Percentiles rank a stretch among this genome's conserved stretches.
phyloP scores from a whole-genome alignment of 805 yeast species.

The Cyberlindnera maclurae region DNA sequence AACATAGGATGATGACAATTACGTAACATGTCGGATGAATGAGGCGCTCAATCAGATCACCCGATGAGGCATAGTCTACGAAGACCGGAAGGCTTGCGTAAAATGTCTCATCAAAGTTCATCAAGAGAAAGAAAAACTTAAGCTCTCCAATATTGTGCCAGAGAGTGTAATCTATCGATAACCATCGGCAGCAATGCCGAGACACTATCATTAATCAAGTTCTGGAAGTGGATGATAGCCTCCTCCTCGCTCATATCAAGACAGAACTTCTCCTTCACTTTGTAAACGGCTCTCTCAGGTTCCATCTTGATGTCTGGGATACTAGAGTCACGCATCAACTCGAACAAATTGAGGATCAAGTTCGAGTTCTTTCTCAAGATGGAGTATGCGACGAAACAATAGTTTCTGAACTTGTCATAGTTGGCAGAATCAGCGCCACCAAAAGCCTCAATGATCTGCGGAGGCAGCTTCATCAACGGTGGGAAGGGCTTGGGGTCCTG shows the following conservation, averaged over 20 bases:
- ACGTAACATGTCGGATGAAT: no score
- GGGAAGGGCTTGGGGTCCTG: constrained; percentile 98
- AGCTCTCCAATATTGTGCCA: constrained; percentile 98
- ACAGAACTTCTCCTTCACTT: constrained; percentile 91
- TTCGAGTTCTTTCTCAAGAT: constrained; percentile 86
- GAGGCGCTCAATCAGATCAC: no score
- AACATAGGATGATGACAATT: no score
- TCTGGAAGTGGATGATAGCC: constrained; percentile 92
- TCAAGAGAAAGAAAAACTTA: no score
- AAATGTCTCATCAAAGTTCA: no score
- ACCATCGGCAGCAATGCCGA: constrained; percentile 91
- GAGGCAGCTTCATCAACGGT: constrained; percentile 95
- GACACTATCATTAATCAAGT: constrained; percentile 87
- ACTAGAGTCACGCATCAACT: constrained; percentile 87
- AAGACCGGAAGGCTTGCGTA: no score
- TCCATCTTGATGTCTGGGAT: constrained; percentile 87
- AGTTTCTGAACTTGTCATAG: constrained; percentile 79
- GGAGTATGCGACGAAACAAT: constrained; percentile 91
- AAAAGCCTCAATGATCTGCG: constrained; percentile 95
- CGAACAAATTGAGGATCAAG: constrained; percentile 82
- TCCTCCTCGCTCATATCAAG: constrained; percentile 92
- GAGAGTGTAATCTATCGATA: constrained; percentile 87
- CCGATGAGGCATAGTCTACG: no score
- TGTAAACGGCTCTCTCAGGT: constrained; percentile 78
- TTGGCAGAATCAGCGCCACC: constrained; percentile 88